A percentile compares a stretch with the other conserved stretches of the same genome.
These are phyloP conservation scores for Russula sp. DNA, from an alignment of 768 basidiomycete species.

Conservation along the genomic window DNA sequence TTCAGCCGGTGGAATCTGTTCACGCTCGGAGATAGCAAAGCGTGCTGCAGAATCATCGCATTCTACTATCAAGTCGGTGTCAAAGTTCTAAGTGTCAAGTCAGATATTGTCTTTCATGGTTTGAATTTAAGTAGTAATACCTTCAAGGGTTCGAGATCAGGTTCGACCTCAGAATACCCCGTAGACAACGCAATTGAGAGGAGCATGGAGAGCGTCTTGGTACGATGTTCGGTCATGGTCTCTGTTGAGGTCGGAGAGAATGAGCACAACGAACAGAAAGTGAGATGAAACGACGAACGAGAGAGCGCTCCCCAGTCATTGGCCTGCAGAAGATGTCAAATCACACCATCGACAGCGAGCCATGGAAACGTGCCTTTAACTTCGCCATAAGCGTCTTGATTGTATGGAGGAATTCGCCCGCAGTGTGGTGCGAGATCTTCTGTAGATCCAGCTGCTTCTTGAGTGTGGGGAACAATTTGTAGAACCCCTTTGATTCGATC, in stretches of 20 bases:
- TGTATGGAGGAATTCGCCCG: conserved; percentile 49
- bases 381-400: conserved; percentile 66
- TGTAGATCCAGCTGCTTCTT: conserved; percentile 46
- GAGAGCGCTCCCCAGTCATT: conserved; percentile 66
- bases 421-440: conserved; percentile 42
- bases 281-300: conserved; percentile 36
- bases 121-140: conserved; percentile 28
- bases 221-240: conserved; percentile 45
- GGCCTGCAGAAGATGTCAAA: conserved; percentile 34
- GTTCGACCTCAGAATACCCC: conserved; percentile 42
- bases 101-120: neutral
- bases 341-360: neutral
- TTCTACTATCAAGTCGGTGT: conserved; percentile 42
- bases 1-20: conserved; percentile 18
- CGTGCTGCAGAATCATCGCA: conserved; percentile 33
- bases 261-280: neutral
- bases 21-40: conserved; percentile 31
- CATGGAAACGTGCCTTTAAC: conserved; percentile 40
- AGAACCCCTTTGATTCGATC: conserved; percentile 57
- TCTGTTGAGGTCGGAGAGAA: conserved; percentile 30
- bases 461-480: conserved; percentile 43
- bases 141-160: conserved; percentile 45
- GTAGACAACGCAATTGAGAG: conserved; percentile 44
- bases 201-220: conserved; percentile 32
- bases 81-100: conserved; percentile 39